Evolutionary conservation across 352 stramenopile genomes (phyloP).

Genomic region (Elongisporangium prolatum): DNA sequence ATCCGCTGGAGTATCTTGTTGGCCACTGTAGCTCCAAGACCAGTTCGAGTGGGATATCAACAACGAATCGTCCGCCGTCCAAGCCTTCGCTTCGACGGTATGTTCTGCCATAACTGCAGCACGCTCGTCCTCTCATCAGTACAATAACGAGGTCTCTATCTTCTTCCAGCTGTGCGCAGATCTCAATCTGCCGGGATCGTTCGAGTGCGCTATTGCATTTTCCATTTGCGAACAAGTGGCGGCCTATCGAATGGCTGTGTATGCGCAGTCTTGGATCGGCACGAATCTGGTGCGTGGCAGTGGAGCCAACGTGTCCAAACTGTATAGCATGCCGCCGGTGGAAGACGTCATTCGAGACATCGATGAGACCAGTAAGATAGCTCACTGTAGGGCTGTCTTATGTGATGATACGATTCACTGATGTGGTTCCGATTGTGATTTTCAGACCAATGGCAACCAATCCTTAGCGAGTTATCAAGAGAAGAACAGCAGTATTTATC

Average conservation of each 20-base stretch:
- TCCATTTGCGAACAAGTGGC: slow-evolving; percentile 71
- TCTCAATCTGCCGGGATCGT: slow-evolving; percentile 42
- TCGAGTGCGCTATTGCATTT: slow-evolving; percentile 64
- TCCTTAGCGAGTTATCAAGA: slow-evolving; percentile 60
- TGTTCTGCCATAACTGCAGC: not conserved
- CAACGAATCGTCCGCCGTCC: slow-evolving; percentile 35
- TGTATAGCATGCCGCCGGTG: slow-evolving; percentile 39
- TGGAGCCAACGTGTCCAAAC: slow-evolving; percentile 12
- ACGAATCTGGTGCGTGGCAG: slow-evolving; percentile 23
- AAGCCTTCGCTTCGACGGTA: slow-evolving; percentile 48
- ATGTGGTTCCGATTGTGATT: slow-evolving; percentile 2
- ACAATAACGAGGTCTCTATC: not conserved
- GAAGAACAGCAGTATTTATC: slow-evolving; percentile 71
- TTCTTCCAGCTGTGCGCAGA: slow-evolving; percentile 39
- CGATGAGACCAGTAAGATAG: slow-evolving; percentile 34
- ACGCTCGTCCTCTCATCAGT: not conserved
- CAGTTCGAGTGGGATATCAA: slow-evolving; percentile 81
- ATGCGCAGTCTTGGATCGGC: slow-evolving; percentile 52
- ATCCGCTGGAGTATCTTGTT: not conserved
- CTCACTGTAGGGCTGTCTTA: not conserved
- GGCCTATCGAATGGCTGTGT: slow-evolving; percentile 51
- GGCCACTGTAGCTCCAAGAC: slow-evolving; percentile 43
- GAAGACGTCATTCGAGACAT: slow-evolving; percentile 45
- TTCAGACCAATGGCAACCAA: slow-evolving; percentile 61
- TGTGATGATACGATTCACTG: not conserved